Base-by-base conservation (phyloP, 2,329 filamentous ascomycete genomes). In the Eurotiales sp. region DNA sequence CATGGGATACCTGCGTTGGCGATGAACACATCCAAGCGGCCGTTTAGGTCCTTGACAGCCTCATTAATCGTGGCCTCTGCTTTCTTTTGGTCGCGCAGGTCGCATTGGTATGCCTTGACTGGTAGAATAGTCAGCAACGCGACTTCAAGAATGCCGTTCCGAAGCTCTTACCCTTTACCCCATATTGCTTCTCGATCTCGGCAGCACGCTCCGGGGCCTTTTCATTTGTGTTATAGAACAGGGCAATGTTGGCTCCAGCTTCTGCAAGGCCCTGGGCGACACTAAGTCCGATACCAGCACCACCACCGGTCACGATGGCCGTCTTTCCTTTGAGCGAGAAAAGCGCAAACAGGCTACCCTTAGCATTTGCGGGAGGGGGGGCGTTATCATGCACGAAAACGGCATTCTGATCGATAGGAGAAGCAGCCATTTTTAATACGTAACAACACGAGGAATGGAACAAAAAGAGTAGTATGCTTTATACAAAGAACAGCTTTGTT, bases 1-100 rank as follows among this genome's bases (percentile, higher is more conserved):
- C 86, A 91, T 0, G 84, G 78, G 48, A 90, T 84, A 46, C 87
- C 87, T 12, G 85, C 84, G 64, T 93, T 92, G 59, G 88, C 87
- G 40, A 91, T 81, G 61, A 92, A 90, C 58, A 90, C 76, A 61
- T 91, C 88, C 8, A 92, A 79, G 4, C 86, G 81, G 53, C 84
- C 84, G 63, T 86, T 84, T 71, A 91, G 87, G 14, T 91, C 86
- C 53, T 73, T 65, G 48, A 76, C 71, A 42, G 70, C 70, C 21
- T 65, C 57, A 48, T 73, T 68, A 23, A 77, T 64, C 40, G 69
- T 65, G 44, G 70, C 57, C 56, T 74, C 67, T 17, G 76, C 71
- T 21, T 67, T 64, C 37, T 72, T 62, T 22, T 67, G 63, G 53
- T 73, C 62, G 23, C 68, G 74, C 44, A 77, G 67, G 54, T 79